phyloP scores from a whole-genome alignment of 805 yeast genomes.

The Hemisphaericaspora nanyangensis region DNA sequence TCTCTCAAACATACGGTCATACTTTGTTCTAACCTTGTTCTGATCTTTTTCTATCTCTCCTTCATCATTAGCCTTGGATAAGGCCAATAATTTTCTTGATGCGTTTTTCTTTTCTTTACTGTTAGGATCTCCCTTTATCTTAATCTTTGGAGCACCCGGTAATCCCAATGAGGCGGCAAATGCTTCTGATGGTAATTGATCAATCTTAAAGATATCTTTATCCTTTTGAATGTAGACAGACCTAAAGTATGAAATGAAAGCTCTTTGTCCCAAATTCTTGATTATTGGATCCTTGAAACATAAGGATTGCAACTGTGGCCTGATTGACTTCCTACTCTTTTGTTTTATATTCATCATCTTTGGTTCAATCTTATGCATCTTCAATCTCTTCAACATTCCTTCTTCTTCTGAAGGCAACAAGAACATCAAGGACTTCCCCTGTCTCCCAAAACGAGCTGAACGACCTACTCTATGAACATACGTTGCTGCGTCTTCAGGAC shows the following conservation, averaged over 20 bases:
- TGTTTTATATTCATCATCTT: slow-evolving; percentile 71
- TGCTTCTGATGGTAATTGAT: slow-evolving; percentile 72
- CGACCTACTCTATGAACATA: slow-evolving; percentile 91
- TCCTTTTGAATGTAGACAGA: slow-evolving; percentile 85
- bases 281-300: slow-evolving; percentile 89
- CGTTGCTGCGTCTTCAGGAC: slow-evolving; percentile 87
- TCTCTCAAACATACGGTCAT: slow-evolving; percentile 94
- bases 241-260: slow-evolving; percentile 86
- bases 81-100: slow-evolving; percentile 61
- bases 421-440: slow-evolving; percentile 79
- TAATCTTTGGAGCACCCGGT: slow-evolving; percentile 94
- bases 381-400: slow-evolving; percentile 63
- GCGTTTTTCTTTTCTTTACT: slow-evolving; percentile 76
- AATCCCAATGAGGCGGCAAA: slow-evolving; percentile 87
- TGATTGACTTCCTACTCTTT: slow-evolving; percentile 68
- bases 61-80: slow-evolving; percentile 50
- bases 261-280: slow-evolving; percentile 92
- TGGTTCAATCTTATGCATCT: slow-evolving; percentile 61
- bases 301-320: slow-evolving; percentile 80
- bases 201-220: slow-evolving; percentile 77
- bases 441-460: slow-evolving; percentile 81
- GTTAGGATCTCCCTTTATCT: slow-evolving; percentile 53
- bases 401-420: slow-evolving; percentile 80
- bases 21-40: slow-evolving; percentile 67
- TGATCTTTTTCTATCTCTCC: slow-evolving; percentile 47